Evolutionary conservation across 2,329 filamentous ascomycete species (phyloP), one percentile per base, ranked within the genome.

Genomic region (Penicillium sumatraense): DNA sequence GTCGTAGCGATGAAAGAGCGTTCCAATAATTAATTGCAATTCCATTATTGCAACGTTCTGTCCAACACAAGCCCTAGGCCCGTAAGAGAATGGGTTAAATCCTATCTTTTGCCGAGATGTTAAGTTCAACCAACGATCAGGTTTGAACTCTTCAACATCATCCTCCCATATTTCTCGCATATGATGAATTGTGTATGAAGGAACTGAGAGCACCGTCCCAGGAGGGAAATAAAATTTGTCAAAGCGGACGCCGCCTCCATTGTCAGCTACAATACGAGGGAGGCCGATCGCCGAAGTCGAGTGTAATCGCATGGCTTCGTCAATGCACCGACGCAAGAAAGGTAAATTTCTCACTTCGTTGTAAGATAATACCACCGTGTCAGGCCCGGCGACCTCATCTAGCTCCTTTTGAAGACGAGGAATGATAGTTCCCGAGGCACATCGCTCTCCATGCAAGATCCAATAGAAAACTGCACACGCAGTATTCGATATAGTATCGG

Each of bases 1-100:
- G 10, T 63, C 55, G 48, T 64, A 67, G 8, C 63, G 52, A 46
- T 56, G 56, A 20, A 66, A 66, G 24, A 64, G 42, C 24, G 64
- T 60, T 9, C 71, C 67, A 38, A 77, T 66, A 52, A 75, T 76
- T 38, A 77, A 60, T 11, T 72, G 66, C 52, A 77, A 59, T 45
- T 76, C 74, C 72, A 78, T 77, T 36, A 75, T 68, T 2, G 75
- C 75, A 23, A 78, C 70, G 56, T 78, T 77, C 38, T 74, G 69
- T 3, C 75, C 75, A 27, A 78, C 73, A 53, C 75, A 78, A n/a
- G 75, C 72, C 13, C 75, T 65, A 7, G 75, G 74, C 2, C 74
- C 75, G 53, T 75, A 74, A 21, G 72, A 75, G 58, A 78, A 78
- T 6, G 74, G 73, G 44, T 75, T 75, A 56, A 76, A 77, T 0